phyloP scores from a whole-genome alignment of 805 yeast genomes.

The Kodamaea nitidulidarum region DNA sequence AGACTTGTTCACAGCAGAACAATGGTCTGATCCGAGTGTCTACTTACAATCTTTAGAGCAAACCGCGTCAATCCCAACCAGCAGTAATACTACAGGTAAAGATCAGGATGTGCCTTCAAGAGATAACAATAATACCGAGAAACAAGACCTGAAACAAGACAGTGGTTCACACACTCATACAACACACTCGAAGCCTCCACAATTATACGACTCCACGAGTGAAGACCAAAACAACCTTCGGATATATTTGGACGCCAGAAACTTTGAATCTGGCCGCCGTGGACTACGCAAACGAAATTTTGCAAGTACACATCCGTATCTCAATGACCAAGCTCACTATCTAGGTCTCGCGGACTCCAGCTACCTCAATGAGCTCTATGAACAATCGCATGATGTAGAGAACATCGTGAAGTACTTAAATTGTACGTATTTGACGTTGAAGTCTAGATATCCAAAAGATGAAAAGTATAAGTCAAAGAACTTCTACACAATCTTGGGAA shows the following conservation, averaged over 20 bases:
- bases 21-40: conserved; percentile 9
- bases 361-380: conserved; percentile 36
- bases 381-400: conserved; percentile 30
- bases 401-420: conserved; percentile 33
- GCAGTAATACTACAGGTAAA: too few species aligned
- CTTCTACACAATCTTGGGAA: conserved; percentile 36
- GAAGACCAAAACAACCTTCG: conserved; percentile 13
- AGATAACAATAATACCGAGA: too few species aligned
- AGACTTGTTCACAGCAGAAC: conserved; percentile 2
- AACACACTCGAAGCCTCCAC: neutral
- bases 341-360: conserved; percentile 34
- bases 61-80: too few species aligned
- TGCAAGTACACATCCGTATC: conserved; percentile 42
- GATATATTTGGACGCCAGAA: conserved; percentile 14
- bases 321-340: conserved; percentile 44
- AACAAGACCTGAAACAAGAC: neutral
- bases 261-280: conserved; percentile 17
- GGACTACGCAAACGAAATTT: conserved; percentile 39
- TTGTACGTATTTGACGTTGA: conserved; percentile 28
- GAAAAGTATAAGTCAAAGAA: conserved; percentile 36
- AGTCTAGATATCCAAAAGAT: conserved; percentile 33
- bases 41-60: neutral
- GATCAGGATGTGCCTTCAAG: too few species aligned
- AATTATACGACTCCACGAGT: neutral
- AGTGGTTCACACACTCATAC: too few species aligned